These are phyloP conservation scores for Cladosporium austrohemisphaericum DNA, from an alignment of 2,329 filamentous ascomycete genomes.

Conservation along the genomic window DNA sequence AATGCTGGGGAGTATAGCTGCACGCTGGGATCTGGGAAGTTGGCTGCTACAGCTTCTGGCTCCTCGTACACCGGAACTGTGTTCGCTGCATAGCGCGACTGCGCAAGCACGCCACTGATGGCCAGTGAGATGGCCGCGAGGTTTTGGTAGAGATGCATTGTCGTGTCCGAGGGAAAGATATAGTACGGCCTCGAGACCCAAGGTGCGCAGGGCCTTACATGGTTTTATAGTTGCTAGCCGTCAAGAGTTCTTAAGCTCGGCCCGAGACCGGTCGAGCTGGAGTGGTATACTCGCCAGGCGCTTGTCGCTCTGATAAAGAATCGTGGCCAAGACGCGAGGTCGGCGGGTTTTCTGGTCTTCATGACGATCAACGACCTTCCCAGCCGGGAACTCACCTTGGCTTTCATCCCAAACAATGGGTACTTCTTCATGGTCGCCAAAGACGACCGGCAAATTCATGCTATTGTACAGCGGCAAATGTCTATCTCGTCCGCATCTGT, in stretches of 20 bases:
- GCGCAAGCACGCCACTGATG: not conserved
- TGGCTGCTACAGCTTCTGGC: conserved; percentile 25
- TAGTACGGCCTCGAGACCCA: not conserved
- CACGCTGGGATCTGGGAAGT: conserved; percentile 33
- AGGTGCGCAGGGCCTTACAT: not conserved
- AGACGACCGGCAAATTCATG: too few species aligned
- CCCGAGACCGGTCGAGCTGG: not conserved
- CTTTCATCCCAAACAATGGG: not conserved
- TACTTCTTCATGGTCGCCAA: not conserved
- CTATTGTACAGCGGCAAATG: too few species aligned
- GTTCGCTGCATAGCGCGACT: conserved; percentile 3
- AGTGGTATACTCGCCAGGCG: not conserved
- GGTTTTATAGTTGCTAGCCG: not conserved
- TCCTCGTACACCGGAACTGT: not conserved
- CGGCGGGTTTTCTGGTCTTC: not conserved
- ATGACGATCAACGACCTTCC: not conserved
- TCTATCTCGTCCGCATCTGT: too few species aligned
- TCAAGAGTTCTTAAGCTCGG: not conserved
- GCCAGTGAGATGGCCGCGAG: not conserved
- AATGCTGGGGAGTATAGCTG: conserved; percentile 34
- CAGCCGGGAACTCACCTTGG: not conserved
- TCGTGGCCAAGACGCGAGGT: not conserved
- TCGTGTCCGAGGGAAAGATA: not conserved
- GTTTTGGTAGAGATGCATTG: not conserved
- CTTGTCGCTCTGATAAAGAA: not conserved